These are phyloP conservation scores for Citrullus mucosospermus DNA, from an alignment of 306 rosid species.

Conservation along the genomic window DNA sequence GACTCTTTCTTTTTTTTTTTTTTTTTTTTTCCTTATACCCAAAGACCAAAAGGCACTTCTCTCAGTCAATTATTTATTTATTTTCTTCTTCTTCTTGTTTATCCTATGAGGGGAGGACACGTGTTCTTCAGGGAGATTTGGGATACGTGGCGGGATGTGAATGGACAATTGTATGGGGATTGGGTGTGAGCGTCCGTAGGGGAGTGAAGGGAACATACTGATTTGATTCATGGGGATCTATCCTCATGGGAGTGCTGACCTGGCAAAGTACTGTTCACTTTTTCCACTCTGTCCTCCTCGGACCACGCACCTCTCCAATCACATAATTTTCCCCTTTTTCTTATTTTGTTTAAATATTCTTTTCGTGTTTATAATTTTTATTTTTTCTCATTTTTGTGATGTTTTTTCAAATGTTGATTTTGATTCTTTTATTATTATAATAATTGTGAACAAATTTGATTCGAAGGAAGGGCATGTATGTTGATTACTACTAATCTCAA, in stretches of 20 bases:
- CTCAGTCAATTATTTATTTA: background rate
- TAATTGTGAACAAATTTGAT: too few relatives aligned
- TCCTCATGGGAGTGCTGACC: constrained; percentile 1
- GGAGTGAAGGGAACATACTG: background rate
- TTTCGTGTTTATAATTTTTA: too few relatives aligned
- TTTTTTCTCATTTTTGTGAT: too few relatives aligned
- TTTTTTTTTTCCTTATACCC: background rate
- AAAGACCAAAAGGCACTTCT: background rate
- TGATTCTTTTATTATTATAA: too few relatives aligned
- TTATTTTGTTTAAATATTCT: too few relatives aligned
- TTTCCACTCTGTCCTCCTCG: background rate
- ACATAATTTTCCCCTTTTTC: background rate
- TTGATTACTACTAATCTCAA: too few relatives aligned
- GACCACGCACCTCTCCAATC: background rate
- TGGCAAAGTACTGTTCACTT: background rate
- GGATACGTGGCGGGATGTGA: background rate
- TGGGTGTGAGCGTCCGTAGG: background rate
- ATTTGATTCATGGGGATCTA: background rate
- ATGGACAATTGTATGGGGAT: background rate
- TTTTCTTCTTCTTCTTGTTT: background rate
- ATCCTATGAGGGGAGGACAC: background rate
- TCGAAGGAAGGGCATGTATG: too few relatives aligned
- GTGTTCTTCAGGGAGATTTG: background rate
- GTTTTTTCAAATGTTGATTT: too few relatives aligned
- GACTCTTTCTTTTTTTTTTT: background rate